A percentile compares a stretch with the other conserved stretches of the same genome.
These are phyloP conservation scores for Xylariaceae sp. DNA, from an alignment of 2,329 filamentous ascomycete genomes.

Conservation along the genomic window DNA sequence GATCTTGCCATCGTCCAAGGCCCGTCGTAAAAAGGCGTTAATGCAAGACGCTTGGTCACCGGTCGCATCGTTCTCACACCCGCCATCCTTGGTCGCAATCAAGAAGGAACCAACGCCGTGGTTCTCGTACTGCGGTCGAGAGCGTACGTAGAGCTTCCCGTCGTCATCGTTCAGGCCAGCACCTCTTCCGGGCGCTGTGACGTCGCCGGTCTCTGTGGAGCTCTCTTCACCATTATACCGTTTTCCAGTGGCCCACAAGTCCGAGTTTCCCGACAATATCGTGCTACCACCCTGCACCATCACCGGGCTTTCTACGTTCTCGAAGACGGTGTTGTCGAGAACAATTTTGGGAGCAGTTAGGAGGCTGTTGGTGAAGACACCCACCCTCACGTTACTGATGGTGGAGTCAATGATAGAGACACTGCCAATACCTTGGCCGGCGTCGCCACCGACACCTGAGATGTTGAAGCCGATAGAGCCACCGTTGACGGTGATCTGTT, in stretches of 20 bases:
- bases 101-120: slow-evolving; percentile 3
- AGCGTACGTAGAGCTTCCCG: slow-evolving; percentile 31
- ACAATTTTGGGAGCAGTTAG: slow-evolving; percentile 45
- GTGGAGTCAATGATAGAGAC: slow-evolving; percentile 61
- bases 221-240: slow-evolving; percentile 5
- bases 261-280: not conserved
- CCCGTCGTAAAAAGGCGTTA: slow-evolving; percentile 32
- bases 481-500: not conserved
- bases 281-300: not conserved
- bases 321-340: slow-evolving; percentile 60
- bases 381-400: slow-evolving; percentile 57
- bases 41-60: slow-evolving; percentile 38
- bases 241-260: slow-evolving; percentile 9
- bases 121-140: slow-evolving; percentile 47
- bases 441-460: slow-evolving; percentile 53
- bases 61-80: slow-evolving; percentile 41
- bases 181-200: not conserved
- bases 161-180: slow-evolving; percentile 14
- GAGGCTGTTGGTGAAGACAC: slow-evolving; percentile 55
- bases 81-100: not conserved
- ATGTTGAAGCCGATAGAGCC: slow-evolving; percentile 45
- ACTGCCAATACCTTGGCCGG: slow-evolving; percentile 53
- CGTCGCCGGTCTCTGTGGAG: not conserved
- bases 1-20: not conserved
- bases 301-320: slow-evolving; percentile 39